Conservation (phyloP, 2,329 filamentous ascomycete species). For the Leptodontidium sp. region DNA sequence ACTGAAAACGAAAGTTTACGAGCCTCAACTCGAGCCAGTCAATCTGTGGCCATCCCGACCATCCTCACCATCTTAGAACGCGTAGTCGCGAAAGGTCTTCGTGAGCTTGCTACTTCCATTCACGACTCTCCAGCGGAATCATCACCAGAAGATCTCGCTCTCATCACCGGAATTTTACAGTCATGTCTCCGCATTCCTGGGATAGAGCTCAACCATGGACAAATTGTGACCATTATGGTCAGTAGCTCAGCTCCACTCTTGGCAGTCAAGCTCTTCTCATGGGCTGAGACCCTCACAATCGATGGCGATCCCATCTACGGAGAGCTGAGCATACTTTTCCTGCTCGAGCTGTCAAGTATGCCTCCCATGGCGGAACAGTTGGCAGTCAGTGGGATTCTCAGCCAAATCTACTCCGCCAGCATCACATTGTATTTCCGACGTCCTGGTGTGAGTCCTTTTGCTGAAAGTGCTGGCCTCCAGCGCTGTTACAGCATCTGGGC, state of each 20-base stretch:
- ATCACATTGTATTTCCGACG: slow-evolving; percentile 81
- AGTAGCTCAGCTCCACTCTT: slow-evolving; percentile 80
- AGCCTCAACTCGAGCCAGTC: slow-evolving; percentile 35
- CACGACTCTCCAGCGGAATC: slow-evolving; percentile 75
- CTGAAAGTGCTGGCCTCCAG: slow-evolving; percentile 70
- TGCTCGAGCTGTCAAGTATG: slow-evolving; percentile 86
- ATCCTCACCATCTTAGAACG: slow-evolving; percentile 79
- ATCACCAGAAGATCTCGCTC: slow-evolving; percentile 81
- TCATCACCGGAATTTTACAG: slow-evolving; percentile 89
- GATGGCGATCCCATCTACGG: slow-evolving; percentile 90
- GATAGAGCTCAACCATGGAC: slow-evolving; percentile 73
- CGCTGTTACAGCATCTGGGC: slow-evolving; percentile 92
- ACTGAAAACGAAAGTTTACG: slow-evolving; percentile 35
- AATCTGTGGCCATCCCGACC: slow-evolving; percentile 47
- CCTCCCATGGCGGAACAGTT: slow-evolving; percentile 87
- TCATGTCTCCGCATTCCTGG: slow-evolving; percentile 81
- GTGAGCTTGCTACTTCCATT: slow-evolving; percentile 79
- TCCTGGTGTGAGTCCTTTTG: slow-evolving; percentile 77
- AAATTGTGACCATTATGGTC: slow-evolving; percentile 74
- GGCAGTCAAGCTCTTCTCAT: slow-evolving; percentile 88
- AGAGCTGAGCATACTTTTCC: slow-evolving; percentile 87
- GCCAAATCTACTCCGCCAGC: slow-evolving; percentile 80
- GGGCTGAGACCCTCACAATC: slow-evolving; percentile 84
- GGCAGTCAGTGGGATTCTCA: slow-evolving; percentile 84
- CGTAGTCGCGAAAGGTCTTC: slow-evolving; percentile 83